Evolutionary conservation across 116 monocot genomes (phyloP).

Genomic region (Phalaenopsis hybrid): DNA sequence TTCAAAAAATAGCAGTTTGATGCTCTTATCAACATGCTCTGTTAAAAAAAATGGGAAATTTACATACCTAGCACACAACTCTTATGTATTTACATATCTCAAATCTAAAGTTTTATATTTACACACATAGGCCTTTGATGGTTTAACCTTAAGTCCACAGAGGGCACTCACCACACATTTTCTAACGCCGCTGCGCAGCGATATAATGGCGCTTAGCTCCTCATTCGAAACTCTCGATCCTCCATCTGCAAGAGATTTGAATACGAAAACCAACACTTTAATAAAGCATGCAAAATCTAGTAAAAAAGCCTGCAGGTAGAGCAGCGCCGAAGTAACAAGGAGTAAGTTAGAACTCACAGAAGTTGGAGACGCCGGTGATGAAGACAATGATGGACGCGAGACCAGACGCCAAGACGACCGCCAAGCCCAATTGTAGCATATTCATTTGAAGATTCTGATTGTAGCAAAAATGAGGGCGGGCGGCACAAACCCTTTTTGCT

Average conservation of each 20-base stretch:
- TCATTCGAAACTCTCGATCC: constrained; percentile 34
- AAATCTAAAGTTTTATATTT: no score
- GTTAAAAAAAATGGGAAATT: no score
- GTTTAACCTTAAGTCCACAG: neutral
- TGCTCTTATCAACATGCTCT: no score
- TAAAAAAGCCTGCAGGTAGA: neutral
- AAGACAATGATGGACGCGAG: constrained; percentile 53
- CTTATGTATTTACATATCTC: no score
- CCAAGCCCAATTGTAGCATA: constrained; percentile 38
- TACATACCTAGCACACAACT: no score
- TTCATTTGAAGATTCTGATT: constrained; percentile 21
- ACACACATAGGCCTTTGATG: no score
- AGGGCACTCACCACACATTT: constrained; percentile 80
- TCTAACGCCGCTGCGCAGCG: constrained; percentile 45
- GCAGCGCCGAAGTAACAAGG: neutral
- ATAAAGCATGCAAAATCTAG: neutral
- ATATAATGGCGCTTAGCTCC: constrained; percentile 40
- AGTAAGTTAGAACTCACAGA: constrained; percentile 17
- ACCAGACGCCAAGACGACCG: constrained; percentile 31
- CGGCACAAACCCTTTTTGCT: neutral
- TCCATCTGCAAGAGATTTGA: constrained; percentile 13
- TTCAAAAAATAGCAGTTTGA: no score
- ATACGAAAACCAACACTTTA: neutral
- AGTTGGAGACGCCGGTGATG: constrained; percentile 39
- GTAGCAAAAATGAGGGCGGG: neutral